Percentiles rank a stretch among this genome's conserved stretches.
phyloP scores from a whole-genome alignment of 106 monocot species.

The Phalaenopsis aphrodite region DNA sequence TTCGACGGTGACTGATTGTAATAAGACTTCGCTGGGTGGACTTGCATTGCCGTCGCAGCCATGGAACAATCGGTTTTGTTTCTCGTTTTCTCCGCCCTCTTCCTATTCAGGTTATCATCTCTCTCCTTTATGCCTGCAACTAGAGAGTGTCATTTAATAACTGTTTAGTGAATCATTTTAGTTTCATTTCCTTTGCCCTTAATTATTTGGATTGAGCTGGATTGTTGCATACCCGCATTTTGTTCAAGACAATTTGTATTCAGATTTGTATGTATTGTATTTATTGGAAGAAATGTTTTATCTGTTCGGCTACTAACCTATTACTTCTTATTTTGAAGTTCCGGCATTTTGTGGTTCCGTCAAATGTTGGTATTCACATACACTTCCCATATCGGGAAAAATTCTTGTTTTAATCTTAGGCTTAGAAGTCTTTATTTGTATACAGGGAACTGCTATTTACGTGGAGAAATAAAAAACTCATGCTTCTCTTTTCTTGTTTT shows the following conservation, averaged over 20 bases:
- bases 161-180: not conserved
- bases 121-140: not conserved
- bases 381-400: no score
- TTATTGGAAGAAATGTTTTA: not conserved
- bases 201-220: not conserved
- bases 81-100: slow-evolving; percentile 8
- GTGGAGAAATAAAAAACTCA: not conserved
- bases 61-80: slow-evolving; percentile 5
- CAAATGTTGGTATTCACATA: not conserved
- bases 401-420: no score
- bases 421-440: no score
- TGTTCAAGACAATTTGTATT: not conserved
- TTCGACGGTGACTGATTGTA: no score
- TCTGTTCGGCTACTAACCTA: not conserved
- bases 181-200: not conserved
- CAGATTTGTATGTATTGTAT: not conserved
- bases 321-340: not conserved
- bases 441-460: no score
- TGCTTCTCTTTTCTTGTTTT: no score
- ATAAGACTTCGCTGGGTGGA: not conserved
- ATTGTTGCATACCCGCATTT: not conserved
- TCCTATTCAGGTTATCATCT: slow-evolving; percentile 7
- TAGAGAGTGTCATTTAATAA: not conserved
- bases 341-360: not conserved
- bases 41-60: not conserved